Evolutionary conservation across 768 basidiomycete genomes (phyloP), one percentile per base, ranked within the genome.

Genomic region (Suillus ampliporus): DNA sequence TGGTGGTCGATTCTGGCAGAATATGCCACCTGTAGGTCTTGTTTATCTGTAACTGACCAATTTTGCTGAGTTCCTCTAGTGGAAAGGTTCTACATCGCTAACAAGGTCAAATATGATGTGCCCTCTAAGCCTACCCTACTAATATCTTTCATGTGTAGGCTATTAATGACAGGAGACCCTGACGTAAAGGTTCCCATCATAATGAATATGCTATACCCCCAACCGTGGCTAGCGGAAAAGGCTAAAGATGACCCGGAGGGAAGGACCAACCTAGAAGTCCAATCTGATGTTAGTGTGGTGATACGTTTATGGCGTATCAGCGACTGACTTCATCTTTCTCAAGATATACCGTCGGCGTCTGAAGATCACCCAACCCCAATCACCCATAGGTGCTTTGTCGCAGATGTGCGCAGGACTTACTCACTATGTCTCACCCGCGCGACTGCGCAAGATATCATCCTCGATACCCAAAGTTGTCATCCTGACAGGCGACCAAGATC

Each of bases 401-500:
- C 94, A 95, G 72, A 87, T 90, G 85, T 79, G 77, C 15, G 90
- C 92, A 1, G 87, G 69, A 0, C 65, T 90, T 1, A 89, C 87
- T 0, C 91, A 94, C 69, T 69, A 81, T 58, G 86, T 92, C 66
- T 69, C 77, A 5, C 73, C 82, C 0, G 78, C 79, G 0, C 80
- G 83, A 5, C 79, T 90, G 21, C 73, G 75, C 14, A 70, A 63
- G 40, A 83, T 91, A 50, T 84, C 86, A 0, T 70, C 73, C 0
- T 76, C 78, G 4, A 83, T 93, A 23, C 88, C 90, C 13, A 91
- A 91, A 69, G 81, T 92, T 9, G 67, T 81, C 35, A 87, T 85
- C 40, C 69, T 92, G n/a, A 89, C 88, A 0, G 92, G 90, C 3
- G 86, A 89, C 62, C 73, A 85, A 2, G 92, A 93, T 68, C 65